phyloP scores from a whole-genome alignment of 805 yeast species.

The Sugiyamaella floridensis region DNA sequence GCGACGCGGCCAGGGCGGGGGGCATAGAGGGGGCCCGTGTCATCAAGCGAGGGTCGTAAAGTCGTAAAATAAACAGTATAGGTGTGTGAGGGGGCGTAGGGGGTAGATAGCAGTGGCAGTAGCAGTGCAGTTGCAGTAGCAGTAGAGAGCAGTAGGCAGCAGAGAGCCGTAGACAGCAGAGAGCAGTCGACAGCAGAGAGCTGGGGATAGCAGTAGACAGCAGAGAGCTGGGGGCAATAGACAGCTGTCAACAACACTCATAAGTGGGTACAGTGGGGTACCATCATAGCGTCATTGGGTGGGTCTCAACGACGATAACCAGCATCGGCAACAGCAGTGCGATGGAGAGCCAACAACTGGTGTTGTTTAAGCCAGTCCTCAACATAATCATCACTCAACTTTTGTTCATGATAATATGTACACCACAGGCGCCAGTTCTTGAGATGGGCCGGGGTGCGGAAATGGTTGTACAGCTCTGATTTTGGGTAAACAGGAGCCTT shows the following conservation, averaged over 20 bases:
- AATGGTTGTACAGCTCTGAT: constrained; percentile 20
- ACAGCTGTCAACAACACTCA: neutral
- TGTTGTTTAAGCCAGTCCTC: constrained; percentile 26
- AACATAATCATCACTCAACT: constrained; percentile 23
- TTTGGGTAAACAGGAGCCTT: constrained; percentile 5
- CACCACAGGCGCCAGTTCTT: constrained; percentile 24
- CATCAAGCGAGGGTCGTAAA: neutral
- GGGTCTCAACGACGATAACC: constrained; percentile 1
- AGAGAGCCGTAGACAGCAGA: no score
- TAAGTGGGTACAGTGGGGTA: neutral
- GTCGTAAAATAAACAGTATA: neutral
- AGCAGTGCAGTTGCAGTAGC: no score
- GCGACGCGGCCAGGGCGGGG: neutral
- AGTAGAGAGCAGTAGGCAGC: no score
- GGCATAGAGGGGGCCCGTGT: neutral
- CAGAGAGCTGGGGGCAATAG: no score
- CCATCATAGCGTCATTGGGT: neutral
- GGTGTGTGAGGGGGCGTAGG: no score
- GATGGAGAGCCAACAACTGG: constrained; percentile 18
- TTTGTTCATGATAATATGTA: constrained; percentile 22
- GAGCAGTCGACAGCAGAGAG: neutral
- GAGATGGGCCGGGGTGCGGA: constrained; percentile 20
- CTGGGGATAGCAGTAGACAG: no score
- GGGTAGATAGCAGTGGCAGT: no score
- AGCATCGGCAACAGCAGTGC: constrained; percentile 16